Percentiles rank a stretch among this genome's conserved stretches.
Conservation (phyloP, 148 eudicot genomes). For the Rhododendron simsii region DNA sequence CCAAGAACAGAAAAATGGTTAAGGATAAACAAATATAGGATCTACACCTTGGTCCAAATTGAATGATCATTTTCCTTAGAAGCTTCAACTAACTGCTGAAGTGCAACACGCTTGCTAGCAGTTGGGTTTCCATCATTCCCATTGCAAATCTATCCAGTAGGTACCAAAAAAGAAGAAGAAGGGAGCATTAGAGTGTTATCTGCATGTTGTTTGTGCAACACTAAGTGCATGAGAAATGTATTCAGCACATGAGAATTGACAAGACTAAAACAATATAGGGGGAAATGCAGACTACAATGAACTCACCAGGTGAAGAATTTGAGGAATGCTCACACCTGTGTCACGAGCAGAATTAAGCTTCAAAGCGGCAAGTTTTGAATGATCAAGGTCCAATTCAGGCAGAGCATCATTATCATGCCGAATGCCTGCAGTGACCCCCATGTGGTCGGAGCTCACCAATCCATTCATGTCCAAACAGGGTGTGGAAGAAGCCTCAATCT, state of each 20-base stretch:
- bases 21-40: background rate
- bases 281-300: background rate
- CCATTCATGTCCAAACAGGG: conserved; percentile 54
- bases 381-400: conserved; percentile 36
- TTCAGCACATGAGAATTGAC: background rate
- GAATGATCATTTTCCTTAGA: conserved; percentile 70
- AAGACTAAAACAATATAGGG: background rate
- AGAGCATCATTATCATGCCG: conserved; percentile 48
- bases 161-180: background rate
- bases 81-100: conserved; percentile 73
- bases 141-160: conserved; percentile 49
- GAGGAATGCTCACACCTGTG: conserved; percentile 87
- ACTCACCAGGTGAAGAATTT: conserved; percentile 83
- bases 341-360: conserved; percentile 47
- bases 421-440: conserved; percentile 27
- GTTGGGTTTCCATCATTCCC: conserved; percentile 58
- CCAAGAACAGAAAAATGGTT: background rate
- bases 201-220: background rate
- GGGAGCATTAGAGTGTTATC: background rate
- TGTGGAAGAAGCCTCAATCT: conserved; percentile 37
- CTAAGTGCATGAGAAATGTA: conserved; percentile 11
- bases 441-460: conserved; percentile 45
- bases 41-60: conserved; percentile 65
- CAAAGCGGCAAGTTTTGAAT: conserved; percentile 40
- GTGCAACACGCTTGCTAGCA: conserved; percentile 54